Conservation (phyloP, 1,139 yeast genomes). For the Ogataea hybrid region DNA sequence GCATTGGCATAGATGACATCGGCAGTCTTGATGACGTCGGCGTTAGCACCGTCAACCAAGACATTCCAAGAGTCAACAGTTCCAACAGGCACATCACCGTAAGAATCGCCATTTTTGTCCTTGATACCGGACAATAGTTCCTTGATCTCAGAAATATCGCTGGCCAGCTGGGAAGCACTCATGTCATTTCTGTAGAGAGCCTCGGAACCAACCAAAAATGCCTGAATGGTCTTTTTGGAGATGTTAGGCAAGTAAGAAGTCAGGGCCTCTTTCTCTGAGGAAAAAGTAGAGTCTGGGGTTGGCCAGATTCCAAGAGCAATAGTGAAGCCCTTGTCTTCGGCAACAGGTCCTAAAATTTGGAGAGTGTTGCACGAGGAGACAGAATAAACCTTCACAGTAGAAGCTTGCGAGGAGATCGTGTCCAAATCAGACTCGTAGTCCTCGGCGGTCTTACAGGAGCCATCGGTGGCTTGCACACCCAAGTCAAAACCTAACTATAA, state of each 20-base stretch:
- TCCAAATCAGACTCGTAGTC: constrained; percentile 69
- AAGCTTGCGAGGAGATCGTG: constrained; percentile 52
- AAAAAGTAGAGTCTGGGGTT: constrained; percentile 70
- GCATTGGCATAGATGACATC: constrained; percentile 91
- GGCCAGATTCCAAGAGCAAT: constrained; percentile 90
- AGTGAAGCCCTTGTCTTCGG: constrained; percentile 67
- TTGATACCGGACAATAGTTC: constrained; percentile 52
- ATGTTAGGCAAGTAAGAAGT: constrained; percentile 65
- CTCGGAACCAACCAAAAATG: constrained; percentile 87
- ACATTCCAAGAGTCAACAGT: constrained; percentile 96
- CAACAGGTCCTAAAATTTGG: constrained; percentile 81
- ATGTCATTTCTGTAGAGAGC: constrained; percentile 84
- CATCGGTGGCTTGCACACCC: constrained; percentile 70
- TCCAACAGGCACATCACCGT: constrained; percentile 73
- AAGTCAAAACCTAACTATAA: constrained; percentile 54
- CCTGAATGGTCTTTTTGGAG: constrained; percentile 65
- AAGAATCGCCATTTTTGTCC: constrained; percentile 81
- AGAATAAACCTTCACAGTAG: constrained; percentile 76
- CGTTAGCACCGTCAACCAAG: constrained; percentile 71
- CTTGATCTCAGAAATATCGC: constrained; percentile 58
- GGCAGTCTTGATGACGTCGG: constrained; percentile 70
- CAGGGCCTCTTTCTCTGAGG: constrained; percentile 69
- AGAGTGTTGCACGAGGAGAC: constrained; percentile 87
- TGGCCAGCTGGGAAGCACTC: constrained; percentile 66
- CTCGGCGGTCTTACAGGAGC: constrained; percentile 66